Evolutionary conservation across 129 eudicot species (phyloP).

Genomic region (Saussurea involucrata): DNA sequence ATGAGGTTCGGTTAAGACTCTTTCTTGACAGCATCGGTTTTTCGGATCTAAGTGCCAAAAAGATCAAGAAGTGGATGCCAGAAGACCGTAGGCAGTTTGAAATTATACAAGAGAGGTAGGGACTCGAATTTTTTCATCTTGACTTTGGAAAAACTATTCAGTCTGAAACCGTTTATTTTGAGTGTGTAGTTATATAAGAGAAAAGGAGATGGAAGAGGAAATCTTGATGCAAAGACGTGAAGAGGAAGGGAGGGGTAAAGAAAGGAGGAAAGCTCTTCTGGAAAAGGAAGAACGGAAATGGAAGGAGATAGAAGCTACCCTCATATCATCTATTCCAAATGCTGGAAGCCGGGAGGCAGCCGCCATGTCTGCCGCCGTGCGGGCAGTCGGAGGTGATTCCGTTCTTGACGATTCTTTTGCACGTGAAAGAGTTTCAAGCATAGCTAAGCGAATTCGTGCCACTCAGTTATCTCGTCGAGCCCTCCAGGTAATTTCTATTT

Average conservation of each 20-base stretch:
- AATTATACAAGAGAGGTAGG: slow-evolving; percentile 92
- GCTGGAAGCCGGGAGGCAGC: slow-evolving; percentile 98
- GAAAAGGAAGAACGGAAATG: slow-evolving; percentile 99
- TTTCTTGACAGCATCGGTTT: slow-evolving; percentile 98
- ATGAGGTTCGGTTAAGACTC: slow-evolving; percentile 92
- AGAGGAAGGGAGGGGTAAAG: slow-evolving; percentile 99
- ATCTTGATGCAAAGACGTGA: slow-evolving; percentile 96
- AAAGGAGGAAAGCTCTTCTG: slow-evolving; percentile 92
- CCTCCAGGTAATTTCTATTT: slow-evolving; percentile 49
- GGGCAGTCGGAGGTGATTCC: slow-evolving; percentile 99
- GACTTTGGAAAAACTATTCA: background rate
- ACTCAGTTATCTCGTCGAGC: slow-evolving; percentile 92
- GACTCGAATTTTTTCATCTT: background rate
- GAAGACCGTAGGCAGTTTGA: slow-evolving; percentile 98
- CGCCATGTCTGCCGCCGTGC: slow-evolving; percentile 97
- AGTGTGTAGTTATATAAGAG: slow-evolving; percentile 71
- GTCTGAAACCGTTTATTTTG: background rate
- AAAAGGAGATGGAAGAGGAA: slow-evolving; percentile 99
- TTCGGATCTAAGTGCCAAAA: slow-evolving; percentile 92
- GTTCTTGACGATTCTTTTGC: slow-evolving; percentile 97
- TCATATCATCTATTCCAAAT: slow-evolving; percentile 90
- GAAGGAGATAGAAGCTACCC: slow-evolving; percentile 98
- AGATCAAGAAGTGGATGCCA: slow-evolving; percentile 97
- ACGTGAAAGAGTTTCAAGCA: slow-evolving; percentile 88
- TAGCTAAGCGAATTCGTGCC: slow-evolving; percentile 83